A percentile compares a stretch with the other conserved stretches of the same genome.
Conservation (phyloP, 2,329 filamentous ascomycete species). For the Curvularia spicifera region DNA sequence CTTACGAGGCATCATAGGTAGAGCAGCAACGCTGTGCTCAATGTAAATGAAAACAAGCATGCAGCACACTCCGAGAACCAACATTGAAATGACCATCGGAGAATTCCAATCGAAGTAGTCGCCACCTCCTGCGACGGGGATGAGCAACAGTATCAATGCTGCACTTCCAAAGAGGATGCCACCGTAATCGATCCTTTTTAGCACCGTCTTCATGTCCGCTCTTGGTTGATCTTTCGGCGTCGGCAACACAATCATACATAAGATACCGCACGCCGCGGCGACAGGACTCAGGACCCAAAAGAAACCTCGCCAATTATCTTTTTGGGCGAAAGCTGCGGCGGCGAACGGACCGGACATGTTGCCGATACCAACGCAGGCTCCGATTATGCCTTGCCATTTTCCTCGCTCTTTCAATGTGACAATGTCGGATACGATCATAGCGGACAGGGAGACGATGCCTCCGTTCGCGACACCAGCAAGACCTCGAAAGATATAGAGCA, state of each 20-base stretch:
- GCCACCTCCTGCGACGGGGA: constrained; percentile 68
- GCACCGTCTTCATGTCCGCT: constrained; percentile 54
- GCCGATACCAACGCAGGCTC: constrained; percentile 32
- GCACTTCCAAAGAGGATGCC: constrained; percentile 63
- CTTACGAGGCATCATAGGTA: constrained; percentile 65
- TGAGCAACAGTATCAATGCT: constrained; percentile 65
- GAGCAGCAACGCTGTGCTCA: constrained; percentile 61
- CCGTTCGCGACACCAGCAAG: constrained; percentile 66
- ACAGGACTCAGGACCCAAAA: constrained; percentile 33
- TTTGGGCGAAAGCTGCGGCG: constrained; percentile 31
- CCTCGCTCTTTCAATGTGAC: constrained; percentile 47
- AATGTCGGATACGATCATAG: constrained; percentile 50
- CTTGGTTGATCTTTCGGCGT: constrained; percentile 58
- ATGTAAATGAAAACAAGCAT: constrained; percentile 60
- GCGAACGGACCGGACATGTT: constrained; percentile 36
- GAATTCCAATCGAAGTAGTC: constrained; percentile 64
- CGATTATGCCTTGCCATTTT: constrained; percentile 47
- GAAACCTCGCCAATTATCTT: constrained; percentile 29
- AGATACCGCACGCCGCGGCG: constrained; percentile 15
- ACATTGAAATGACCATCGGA: constrained; percentile 65
- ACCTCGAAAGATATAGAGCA: constrained; percentile 67
- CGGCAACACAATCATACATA: constrained; percentile 28
- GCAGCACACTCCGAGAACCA: constrained; percentile 57
- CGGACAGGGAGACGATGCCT: constrained; percentile 57
- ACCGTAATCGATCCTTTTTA: constrained; percentile 63